Percentiles rank a stretch among this genome's conserved stretches.
Evolutionary conservation across 208 protist genomes (phyloP).

Genomic region (Tritrichomonas musculus): DNA sequence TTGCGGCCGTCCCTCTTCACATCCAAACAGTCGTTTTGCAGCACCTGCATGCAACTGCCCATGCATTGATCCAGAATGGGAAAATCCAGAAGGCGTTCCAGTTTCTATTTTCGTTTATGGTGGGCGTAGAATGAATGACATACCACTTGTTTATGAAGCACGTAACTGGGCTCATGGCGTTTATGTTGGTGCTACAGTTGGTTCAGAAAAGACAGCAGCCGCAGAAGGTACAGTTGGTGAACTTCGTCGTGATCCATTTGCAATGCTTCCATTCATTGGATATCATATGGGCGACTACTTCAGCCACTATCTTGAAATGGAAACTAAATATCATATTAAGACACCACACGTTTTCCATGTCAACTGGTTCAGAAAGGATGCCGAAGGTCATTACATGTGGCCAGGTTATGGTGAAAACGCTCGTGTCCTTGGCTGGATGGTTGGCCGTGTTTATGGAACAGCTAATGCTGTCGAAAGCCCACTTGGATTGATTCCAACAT

Average conservation of each 20-base stretch:
- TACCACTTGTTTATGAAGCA: too few relatives aligned
- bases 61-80: conserved; percentile 53
- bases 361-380: conserved; percentile 64
- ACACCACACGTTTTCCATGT: conserved; percentile 66
- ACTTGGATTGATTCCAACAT: neutral
- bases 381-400: conserved; percentile 60
- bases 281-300: too few relatives aligned
- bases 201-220: conserved; percentile 62
- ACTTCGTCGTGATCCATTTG: conserved; percentile 63
- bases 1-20: conserved; percentile 46
- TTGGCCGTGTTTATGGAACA: neutral
- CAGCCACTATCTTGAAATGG: too few relatives aligned
- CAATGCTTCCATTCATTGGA: conserved; percentile 69
- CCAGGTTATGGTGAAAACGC: conserved; percentile 67
- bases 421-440: conserved; percentile 43
- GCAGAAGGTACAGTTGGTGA: conserved; percentile 49
- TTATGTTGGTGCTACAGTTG: conserved; percentile 57
- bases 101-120: too few relatives aligned
- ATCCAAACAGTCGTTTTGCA: conserved; percentile 66
- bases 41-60: conserved; percentile 58
- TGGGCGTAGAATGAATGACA: too few relatives aligned
- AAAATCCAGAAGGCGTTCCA: too few relatives aligned
- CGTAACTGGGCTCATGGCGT: conserved; percentile 64
- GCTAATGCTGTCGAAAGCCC: neutral
- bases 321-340: conserved; percentile 30